Conservation (phyloP, 2,329 filamentous ascomycete genomes). For the Hymenoscyphus repandus region DNA sequence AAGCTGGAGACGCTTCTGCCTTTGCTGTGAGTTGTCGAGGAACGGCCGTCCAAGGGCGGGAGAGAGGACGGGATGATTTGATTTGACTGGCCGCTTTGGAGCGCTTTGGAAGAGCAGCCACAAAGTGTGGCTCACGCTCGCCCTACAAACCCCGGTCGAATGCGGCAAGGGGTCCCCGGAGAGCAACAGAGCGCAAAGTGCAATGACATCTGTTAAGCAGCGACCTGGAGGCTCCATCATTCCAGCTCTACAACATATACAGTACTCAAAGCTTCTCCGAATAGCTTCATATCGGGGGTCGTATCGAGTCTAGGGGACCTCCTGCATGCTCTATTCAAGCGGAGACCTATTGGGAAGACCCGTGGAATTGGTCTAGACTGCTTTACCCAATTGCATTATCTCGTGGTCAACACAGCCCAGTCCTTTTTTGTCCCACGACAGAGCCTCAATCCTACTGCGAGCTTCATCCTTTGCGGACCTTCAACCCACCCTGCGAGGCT, state of each 20-base stretch:
- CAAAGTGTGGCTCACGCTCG: too few species aligned
- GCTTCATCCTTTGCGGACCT: neutral
- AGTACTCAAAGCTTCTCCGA: neutral
- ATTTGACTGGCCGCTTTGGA: too few species aligned
- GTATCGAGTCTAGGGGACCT: neutral
- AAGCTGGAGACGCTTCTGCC: neutral
- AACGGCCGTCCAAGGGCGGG: too few species aligned
- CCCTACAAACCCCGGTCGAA: too few species aligned
- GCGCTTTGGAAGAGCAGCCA: too few species aligned
- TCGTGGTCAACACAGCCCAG: conserved; percentile 1
- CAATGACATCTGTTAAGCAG: too few species aligned
- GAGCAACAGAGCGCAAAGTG: too few species aligned
- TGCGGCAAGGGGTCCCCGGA: neutral
- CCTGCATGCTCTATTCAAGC: neutral
- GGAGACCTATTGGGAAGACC: neutral
- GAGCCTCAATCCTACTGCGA: conserved; percentile 4
- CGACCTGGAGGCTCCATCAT: too few species aligned
- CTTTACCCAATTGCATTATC: neutral
- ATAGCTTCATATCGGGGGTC: neutral
- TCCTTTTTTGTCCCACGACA: neutral
- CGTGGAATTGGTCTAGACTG: neutral
- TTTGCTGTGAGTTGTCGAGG: too few species aligned
- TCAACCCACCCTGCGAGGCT: neutral
- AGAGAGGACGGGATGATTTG: too few species aligned
- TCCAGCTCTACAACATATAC: neutral